Conservation (phyloP, 345 rosid species). For the Hibiscus mutabilis region DNA sequence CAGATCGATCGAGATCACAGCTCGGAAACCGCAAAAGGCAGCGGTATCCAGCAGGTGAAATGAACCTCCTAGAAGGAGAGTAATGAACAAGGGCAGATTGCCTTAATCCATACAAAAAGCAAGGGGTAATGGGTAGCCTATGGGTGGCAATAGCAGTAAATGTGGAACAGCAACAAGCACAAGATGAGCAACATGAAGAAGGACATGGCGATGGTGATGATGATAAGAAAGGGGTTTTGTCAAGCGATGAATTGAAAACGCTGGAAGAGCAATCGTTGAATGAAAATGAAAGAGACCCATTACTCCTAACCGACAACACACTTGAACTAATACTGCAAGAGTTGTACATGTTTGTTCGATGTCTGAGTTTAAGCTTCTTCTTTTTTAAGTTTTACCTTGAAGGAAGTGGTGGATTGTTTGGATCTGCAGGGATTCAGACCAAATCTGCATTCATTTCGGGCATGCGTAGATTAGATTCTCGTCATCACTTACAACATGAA, state of each 20-base stretch:
- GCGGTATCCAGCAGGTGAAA: constrained; percentile 31
- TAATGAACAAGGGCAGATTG: constrained; percentile 67
- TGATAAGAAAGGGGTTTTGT: constrained; percentile 18
- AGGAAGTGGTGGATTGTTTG: not conserved
- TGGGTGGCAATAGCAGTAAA: constrained; percentile 23
- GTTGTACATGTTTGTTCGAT: constrained; percentile 31
- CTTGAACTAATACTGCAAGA: constrained; percentile 41
- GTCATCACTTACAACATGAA: not conserved
- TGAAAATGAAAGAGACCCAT: constrained; percentile 42
- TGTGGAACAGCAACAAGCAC: constrained; percentile 32
- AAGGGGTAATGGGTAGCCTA: constrained; percentile 35
- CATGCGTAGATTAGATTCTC: constrained; percentile 3
- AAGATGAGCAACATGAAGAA: constrained; percentile 32
- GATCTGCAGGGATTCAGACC: constrained; percentile 11
- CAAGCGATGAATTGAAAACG: constrained; percentile 41
- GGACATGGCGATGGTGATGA: constrained; percentile 7
- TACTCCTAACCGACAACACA: constrained; percentile 34
- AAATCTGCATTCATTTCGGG: constrained; percentile 11
- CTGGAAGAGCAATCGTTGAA: constrained; percentile 39
- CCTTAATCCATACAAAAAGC: constrained; percentile 52
- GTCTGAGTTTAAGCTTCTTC: not conserved
- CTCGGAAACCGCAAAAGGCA: constrained; percentile 24
- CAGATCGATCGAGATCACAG: constrained; percentile 28
- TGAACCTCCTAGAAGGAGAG: constrained; percentile 49
- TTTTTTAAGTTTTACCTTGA: constrained; percentile 21